Base-by-base conservation (phyloP, 2,329 filamentous ascomycete genomes). In the Ophiostoma himal-ulmi region DNA sequence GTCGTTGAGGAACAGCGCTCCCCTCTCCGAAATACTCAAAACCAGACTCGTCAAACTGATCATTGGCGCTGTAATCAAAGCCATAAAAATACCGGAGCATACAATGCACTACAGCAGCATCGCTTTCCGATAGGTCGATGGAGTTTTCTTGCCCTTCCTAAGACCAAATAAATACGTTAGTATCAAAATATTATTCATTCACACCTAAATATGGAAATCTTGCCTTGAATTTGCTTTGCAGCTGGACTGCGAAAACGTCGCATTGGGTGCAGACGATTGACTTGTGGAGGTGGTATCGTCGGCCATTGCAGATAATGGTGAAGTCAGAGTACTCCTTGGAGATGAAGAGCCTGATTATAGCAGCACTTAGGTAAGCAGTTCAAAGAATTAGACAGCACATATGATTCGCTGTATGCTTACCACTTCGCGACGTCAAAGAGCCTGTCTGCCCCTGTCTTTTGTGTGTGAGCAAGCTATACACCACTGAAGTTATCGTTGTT, bases 261-360 rank as follows among this genome's bases (percentile, higher is more conserved):
- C 67, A 68, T 13, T 44, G 70, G 13, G 70, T 34, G 14, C 70
- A 68, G 26, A 70, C 67, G 20, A 70, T 66, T 5, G 44, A 30
- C 17, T 60, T 67, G 60, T 70, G 70, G 10, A 70, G 22, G 20
- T 36, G 39, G n/a, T 68, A 70, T 11, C 1, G 22, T 7, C 44
- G 11, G 3, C 17, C 67, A 17, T 30, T 14, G 44, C 67, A 68
- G 10, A n/a, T 36, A 8, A 68, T 26, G 13, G 54, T 34, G 30
- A 70, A 65, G 36, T 71, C 68, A 4, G 65, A 64, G 22, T 54
- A 71, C 37, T 68, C 65, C 10, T 36, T 39, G 6, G 48, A 44
- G 1, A 8, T 20, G 36, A 36, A 64, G 20, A 70, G 65, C 20
- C 69, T 68, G 14, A 6, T n/a, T 5, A 8, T 26, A 10, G 22